These are phyloP conservation scores for Parastagonospora avenae DNA, from an alignment of 2,329 filamentous ascomycete genomes.

Conservation along the genomic window DNA sequence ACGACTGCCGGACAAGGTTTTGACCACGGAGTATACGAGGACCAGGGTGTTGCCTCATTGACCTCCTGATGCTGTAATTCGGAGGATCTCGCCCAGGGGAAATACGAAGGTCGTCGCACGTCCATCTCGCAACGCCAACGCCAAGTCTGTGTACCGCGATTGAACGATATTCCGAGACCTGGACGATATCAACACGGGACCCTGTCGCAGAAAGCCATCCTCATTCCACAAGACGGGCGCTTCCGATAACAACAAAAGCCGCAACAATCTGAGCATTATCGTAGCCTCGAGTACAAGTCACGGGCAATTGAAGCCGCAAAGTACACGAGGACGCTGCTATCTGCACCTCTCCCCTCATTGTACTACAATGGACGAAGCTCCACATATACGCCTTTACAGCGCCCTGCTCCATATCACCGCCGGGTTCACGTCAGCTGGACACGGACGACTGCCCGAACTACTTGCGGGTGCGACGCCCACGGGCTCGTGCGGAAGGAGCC, in stretches of 20 bases:
- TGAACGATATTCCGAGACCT: slow-evolving; percentile 9
- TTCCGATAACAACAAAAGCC: background rate
- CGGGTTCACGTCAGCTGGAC: slow-evolving; percentile 17
- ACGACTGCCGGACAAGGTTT: too few species aligned
- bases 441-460: background rate
- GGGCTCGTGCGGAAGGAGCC: background rate
- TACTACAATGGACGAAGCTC: slow-evolving; percentile 11
- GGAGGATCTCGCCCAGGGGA: background rate
- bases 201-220: background rate
- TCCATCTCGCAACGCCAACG: slow-evolving; percentile 9
- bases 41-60: background rate
- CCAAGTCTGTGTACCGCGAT: slow-evolving; percentile 17
- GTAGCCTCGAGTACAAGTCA: background rate
- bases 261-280: background rate
- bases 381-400: slow-evolving; percentile 4
- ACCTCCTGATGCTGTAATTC: background rate
- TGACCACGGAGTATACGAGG: too few species aligned
- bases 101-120: slow-evolving; percentile 14
- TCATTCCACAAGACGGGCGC: background rate
- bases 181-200: slow-evolving; percentile 5
- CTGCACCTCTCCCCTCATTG: slow-evolving; percentile 1
- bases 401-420: slow-evolving; percentile 8
- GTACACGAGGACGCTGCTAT: background rate
- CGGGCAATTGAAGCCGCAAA: background rate
- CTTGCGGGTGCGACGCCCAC: background rate